Base-by-base conservation (phyloP, 345 rosid species). In the Eucalyptus marginata region DNA sequence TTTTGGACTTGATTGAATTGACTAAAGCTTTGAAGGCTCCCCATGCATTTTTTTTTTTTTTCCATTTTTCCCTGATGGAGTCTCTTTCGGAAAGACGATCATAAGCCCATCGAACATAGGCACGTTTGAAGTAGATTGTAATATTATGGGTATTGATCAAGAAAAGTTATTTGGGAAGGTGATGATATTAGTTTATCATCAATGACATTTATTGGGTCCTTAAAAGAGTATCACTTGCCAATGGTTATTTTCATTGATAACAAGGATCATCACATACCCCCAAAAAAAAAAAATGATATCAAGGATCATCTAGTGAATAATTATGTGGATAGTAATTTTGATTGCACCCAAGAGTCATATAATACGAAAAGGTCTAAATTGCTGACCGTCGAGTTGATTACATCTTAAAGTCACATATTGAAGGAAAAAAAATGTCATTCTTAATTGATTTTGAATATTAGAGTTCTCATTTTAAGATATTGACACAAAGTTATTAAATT, bases 371-470 rank as follows among this genome's bases (percentile, higher is more conserved):
- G 10, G 13, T 36, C 11, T 36, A 22, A 18, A 7, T 36, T 20
- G 2, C 18, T 10, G 6, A 18, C 24, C 5, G 7, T 36, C 6
- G 4, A 0, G 24, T 71, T 36, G 13, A n/a, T n/a, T n/a, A n/a
- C n/a, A n/a, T n/a, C n/a, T n/a, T n/a, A n/a, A n/a, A n/a, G n/a
- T n/a, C n/a, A n/a, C n/a, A n/a, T n/a, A n/a, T n/a, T n/a, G n/a
- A n/a, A n/a, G n/a, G n/a, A n/a, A n/a, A n/a, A n/a, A n/a, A n/a
- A n/a, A n/a, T n/a, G n/a, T n/a, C n/a, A n/a, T n/a, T n/a, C n/a
- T n/a, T n/a, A n/a, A n/a, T n/a, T n/a, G n/a, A 18, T 36, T 36
- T 36, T 71, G 46, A 71, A 33, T 12, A 17, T 36, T 18, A 36
- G 44, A 14, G 13, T 68, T 68, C 24, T 33, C 36, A 17, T 17